Evolutionary conservation across 2,329 filamentous ascomycete species (phyloP).

Genomic region (Pseudogymnoascus sp.): DNA sequence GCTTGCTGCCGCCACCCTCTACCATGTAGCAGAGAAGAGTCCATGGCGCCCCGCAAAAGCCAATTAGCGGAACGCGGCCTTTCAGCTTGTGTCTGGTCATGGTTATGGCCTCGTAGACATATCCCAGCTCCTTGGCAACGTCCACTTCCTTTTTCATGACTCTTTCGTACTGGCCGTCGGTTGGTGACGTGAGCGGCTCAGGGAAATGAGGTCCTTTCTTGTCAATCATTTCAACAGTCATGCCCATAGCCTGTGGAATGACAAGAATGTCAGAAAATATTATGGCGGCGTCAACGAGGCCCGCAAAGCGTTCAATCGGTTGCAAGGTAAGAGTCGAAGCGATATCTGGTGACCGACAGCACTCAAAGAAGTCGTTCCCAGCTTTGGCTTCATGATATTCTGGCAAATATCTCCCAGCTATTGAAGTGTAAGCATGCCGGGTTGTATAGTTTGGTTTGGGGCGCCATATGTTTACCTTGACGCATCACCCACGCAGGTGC

Average conservation of each 20-base stretch:
- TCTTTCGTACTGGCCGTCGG: slow-evolving; percentile 74
- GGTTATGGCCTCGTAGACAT: slow-evolving; percentile 94
- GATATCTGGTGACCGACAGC: slow-evolving; percentile 87
- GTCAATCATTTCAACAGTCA: slow-evolving; percentile 97
- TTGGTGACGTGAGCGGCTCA: slow-evolving; percentile 67
- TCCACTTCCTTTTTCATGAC: slow-evolving; percentile 74
- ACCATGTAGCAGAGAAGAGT: slow-evolving; percentile 98
- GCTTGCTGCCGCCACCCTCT: slow-evolving; percentile 89
- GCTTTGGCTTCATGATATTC: slow-evolving; percentile 97
- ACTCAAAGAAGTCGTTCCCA: slow-evolving; percentile 89
- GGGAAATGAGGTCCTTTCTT: slow-evolving; percentile 96
- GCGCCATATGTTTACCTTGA: slow-evolving; percentile 59
- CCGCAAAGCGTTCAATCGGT: slow-evolving; percentile 83
- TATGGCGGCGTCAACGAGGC: slow-evolving; percentile 90
- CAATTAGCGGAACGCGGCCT: slow-evolving; percentile 85
- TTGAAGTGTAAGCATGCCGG: slow-evolving; percentile 13
- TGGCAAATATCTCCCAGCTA: slow-evolving; percentile 91
- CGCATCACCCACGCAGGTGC: slow-evolving; percentile 99
- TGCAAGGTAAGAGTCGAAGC: slow-evolving; percentile 91
- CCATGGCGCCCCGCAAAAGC: slow-evolving; percentile 96
- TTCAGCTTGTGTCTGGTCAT: slow-evolving; percentile 80
- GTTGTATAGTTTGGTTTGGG: not conserved
- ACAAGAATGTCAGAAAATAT: slow-evolving; percentile 99
- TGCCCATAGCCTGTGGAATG: slow-evolving; percentile 94
- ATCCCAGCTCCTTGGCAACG: slow-evolving; percentile 76